A percentile compares a stretch with the other conserved stretches of the same genome.
phyloP scores from a whole-genome alignment of 2,329 filamentous ascomycete genomes.

The Cordyceps pruinosa region DNA sequence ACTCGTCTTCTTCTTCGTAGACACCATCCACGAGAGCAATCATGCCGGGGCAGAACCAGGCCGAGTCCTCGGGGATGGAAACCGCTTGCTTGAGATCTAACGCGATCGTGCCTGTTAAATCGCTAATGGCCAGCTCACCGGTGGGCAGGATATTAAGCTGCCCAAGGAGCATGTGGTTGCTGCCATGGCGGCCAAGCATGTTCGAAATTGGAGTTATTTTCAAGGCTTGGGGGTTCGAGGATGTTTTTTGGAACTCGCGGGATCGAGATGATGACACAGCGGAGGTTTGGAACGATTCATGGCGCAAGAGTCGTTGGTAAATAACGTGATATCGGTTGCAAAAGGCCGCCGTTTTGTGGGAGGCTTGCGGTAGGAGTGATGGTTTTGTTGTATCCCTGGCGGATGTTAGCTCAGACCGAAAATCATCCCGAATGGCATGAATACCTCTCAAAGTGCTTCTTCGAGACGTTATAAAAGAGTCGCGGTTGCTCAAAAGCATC shows the following conservation, averaged over 20 bases:
- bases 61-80: slow-evolving; percentile 74
- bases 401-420: slow-evolving; percentile 15
- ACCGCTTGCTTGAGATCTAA: slow-evolving; percentile 76
- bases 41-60: slow-evolving; percentile 94
- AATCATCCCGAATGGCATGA: too few species aligned
- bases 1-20: slow-evolving; percentile 89
- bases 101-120: slow-evolving; percentile 80
- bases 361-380: slow-evolving; percentile 66
- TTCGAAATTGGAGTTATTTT: slow-evolving; percentile 82
- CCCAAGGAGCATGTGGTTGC: slow-evolving; percentile 78
- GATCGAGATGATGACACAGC: slow-evolving; percentile 57
- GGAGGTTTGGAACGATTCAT: slow-evolving; percentile 85
- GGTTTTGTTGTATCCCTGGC: slow-evolving; percentile 54
- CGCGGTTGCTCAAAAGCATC: slow-evolving; percentile 81
- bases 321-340: slow-evolving; percentile 87
- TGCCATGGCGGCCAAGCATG: slow-evolving; percentile 71
- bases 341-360: slow-evolving; percentile 79
- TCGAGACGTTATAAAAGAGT: slow-evolving; percentile 65
- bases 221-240: slow-evolving; percentile 63
- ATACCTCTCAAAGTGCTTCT: slow-evolving; percentile 85
- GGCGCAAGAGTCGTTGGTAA: slow-evolving; percentile 84
- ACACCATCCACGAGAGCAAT: slow-evolving; percentile 89
- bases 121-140: slow-evolving; percentile 74
- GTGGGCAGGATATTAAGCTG: slow-evolving; percentile 75
- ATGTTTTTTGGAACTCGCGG: slow-evolving; percentile 49